phyloP scores from a whole-genome alignment of 2,329 filamentous ascomycete species.

The Canariomyces notabilis region DNA sequence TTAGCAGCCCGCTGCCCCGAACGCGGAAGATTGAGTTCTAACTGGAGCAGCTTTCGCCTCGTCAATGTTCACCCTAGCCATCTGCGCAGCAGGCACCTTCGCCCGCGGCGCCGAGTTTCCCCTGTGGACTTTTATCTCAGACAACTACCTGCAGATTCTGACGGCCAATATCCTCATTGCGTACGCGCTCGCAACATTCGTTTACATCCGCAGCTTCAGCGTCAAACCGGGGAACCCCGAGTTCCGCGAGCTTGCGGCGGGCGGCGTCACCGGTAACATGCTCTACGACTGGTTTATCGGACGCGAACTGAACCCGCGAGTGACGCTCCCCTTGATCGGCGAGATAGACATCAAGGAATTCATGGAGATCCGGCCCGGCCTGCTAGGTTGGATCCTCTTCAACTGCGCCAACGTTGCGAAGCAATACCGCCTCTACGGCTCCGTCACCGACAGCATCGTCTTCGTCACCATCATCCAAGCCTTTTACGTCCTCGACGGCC shows the following conservation, averaged over 20 bases:
- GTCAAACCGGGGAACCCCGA: conserved; percentile 71
- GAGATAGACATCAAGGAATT: conserved; percentile 88
- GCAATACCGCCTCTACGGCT: conserved; percentile 81
- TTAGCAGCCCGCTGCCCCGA: conserved; percentile 31
- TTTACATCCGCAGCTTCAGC: conserved; percentile 77
- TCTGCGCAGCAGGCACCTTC: conserved; percentile 68
- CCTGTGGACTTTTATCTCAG: conserved; percentile 88
- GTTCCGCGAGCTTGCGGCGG: conserved; percentile 72
- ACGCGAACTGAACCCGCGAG: conserved; percentile 85
- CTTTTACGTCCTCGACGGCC: conserved; percentile 77
- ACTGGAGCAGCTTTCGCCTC: conserved; percentile 61
- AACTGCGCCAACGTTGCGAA: conserved; percentile 80
- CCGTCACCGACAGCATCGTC: conserved; percentile 78
- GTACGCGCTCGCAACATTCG: conserved; percentile 66
- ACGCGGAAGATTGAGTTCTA: neutral
- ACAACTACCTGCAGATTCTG: conserved; percentile 83
- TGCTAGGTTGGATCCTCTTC: conserved; percentile 83
- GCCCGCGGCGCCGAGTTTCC: conserved; percentile 74
- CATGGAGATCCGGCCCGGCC: conserved; percentile 84
- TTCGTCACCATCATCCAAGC: conserved; percentile 73
- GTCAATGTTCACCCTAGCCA: conserved; percentile 66
- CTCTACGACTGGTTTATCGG: conserved; percentile 97
- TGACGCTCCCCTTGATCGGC: conserved; percentile 72
- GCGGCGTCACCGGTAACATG: conserved; percentile 76
- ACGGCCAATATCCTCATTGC: conserved; percentile 78